Base-by-base conservation (phyloP, 768 basidiomycete species). In the Pholiota molesta region DNA sequence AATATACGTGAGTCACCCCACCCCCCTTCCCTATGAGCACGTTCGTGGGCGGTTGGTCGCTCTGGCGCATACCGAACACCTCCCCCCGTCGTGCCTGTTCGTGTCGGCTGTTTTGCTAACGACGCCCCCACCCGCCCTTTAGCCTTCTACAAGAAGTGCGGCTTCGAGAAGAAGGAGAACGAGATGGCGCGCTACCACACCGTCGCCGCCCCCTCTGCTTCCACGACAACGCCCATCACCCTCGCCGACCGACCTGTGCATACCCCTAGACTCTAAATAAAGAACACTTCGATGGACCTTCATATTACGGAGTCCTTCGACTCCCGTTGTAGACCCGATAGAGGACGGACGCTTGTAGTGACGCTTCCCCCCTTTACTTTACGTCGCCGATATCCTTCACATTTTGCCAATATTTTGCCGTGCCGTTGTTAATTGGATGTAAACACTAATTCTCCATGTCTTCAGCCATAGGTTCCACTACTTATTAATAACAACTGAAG, bases 91-190 rank as follows among this genome's bases (percentile, higher is more conserved):
- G 10, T 26, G n/a, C 17, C 7, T 3, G 6, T 47, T 11, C 21
- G 6, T 23, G 10, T 26, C 10, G n/a, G 11, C 53, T 42, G 44
- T 26, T 44, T 40, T 23, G 13, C 26, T 49, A 64, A 31, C 71
- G 35, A 37, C 35, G 14, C 1, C 11, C 35, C 6, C 33, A 8
- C 33, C 7, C 26, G 26, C 26, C 10, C 35, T 37, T 16, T 37
- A 97, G 96, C 92, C 9, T 99, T 99, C 79, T 99, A 99, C 75
- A 81, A 94, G 75, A 99, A 99, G 76, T 99, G 97, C 72, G 97
- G 97, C 21, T 97, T 79, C 70, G 81, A 85, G 75, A 90, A 88
- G 79, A 97, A 95, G 77, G 96, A 96, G 76, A 88, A 85, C 68
- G 93, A 97, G 75, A 99, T 99, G 96, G 96, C 90, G 60, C 61